phyloP scores from a whole-genome alignment of 1,139 yeast species.

The Suhomyces coccinellae region DNA sequence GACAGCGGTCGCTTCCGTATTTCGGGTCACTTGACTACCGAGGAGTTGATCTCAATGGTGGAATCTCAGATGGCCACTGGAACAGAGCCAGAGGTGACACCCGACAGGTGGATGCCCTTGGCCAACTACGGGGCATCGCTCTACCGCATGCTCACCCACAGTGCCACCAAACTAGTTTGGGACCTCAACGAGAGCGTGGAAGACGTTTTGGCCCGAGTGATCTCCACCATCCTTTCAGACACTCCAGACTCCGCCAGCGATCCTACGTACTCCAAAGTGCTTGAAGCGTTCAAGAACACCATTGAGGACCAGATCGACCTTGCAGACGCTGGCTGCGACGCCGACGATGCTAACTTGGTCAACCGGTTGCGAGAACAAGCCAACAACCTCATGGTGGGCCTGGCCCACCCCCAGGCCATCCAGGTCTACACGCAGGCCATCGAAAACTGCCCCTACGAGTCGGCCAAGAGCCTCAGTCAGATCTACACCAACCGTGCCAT shows the following conservation, averaged over 20 bases:
- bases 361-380: slow-evolving; percentile 40
- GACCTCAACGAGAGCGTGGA: not conserved
- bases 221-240: not conserved
- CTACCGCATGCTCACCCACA: not conserved
- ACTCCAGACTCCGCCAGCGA: not conserved
- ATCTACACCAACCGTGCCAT: slow-evolving; percentile 43
- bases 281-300: slow-evolving; percentile 1
- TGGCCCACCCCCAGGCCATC: slow-evolving; percentile 45
- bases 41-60: slow-evolving; percentile 1
- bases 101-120: not conserved
- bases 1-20: not conserved
- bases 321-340: not conserved
- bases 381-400: slow-evolving; percentile 41
- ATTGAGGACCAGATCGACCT: slow-evolving; percentile 7
- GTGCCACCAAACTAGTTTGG: not conserved
- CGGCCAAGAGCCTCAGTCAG: slow-evolving; percentile 31
- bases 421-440: slow-evolving; percentile 42
- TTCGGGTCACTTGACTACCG: not conserved
- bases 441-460: slow-evolving; percentile 20
- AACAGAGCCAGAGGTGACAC: not conserved
- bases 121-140: not conserved
- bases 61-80: not conserved
- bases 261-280: not conserved
- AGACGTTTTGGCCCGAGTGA: not conserved
- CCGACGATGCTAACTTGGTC: slow-evolving; percentile 11